Base-by-base conservation (phyloP, 805 yeast species). In the Candida stauntonica region DNA sequence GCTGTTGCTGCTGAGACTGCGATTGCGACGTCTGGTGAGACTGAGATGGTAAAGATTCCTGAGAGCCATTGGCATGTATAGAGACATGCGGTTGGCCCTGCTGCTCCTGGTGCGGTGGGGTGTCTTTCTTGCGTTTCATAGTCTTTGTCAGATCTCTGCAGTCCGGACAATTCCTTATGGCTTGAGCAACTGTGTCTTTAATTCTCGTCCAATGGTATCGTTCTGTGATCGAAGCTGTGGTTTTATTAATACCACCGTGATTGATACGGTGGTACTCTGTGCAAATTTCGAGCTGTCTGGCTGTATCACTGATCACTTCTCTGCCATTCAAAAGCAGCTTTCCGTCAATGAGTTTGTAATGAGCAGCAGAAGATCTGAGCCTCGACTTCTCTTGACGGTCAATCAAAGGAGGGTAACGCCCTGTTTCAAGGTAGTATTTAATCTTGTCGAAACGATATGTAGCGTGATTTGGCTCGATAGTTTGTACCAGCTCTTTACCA, bases 151-250 rank as follows among this genome's bases (percentile, higher is more conserved):
- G 23, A 42, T 53, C 55, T 36, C 55, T 47, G 39, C 98, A 91
- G 35, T 77, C 81, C 2, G 70, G 67, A 58, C 98, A 93, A 43
- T 78, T 75, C 38, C 81, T 70, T 37, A 89, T 79, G 1, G 86
- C 91, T 21, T 78, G 76, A 1, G 84, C 79, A 1, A 86, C 96
- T 0, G 96, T 86, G 40, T 78, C 87, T 61, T 93, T 89, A 46
- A 91, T 84, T 36, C 95, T 75, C 2, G 87, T 76, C 97, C 98
- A 91, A 59, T 87, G 95, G 51, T 84, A 91, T 49, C 75, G 74
- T 45, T 84, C 93, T 2, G 89, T 75, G 14, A 93, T 75, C 14
- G 73, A 63, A 0, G 91, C 66, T 0, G 96, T 88, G 2, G 95
- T 81, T 54, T 81, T 86, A 63, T 91, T 91, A 46, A 91, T 87